These are phyloP conservation scores for Fusarium buxicola DNA, from an alignment of 2,329 filamentous ascomycete genomes.

Conservation along the genomic window DNA sequence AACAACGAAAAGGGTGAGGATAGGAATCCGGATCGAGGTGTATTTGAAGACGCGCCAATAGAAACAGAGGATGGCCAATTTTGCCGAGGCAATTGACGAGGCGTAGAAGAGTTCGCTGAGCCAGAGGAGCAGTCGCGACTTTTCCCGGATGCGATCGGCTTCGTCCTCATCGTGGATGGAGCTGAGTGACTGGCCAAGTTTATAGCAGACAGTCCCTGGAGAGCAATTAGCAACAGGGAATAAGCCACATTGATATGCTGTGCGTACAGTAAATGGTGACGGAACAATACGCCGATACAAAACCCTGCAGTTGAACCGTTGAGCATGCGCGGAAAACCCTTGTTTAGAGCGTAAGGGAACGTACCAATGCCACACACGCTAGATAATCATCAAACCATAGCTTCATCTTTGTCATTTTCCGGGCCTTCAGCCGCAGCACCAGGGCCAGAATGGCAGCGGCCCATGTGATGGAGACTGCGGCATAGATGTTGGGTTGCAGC, in stretches of 20 bases:
- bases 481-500: slow-evolving; percentile 37
- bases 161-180: not conserved
- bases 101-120: slow-evolving; percentile 39
- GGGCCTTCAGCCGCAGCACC: slow-evolving; percentile 30
- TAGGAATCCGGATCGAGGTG: slow-evolving; percentile 44
- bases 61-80: slow-evolving; percentile 46
- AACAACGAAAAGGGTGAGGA: slow-evolving; percentile 35
- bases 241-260: no score
- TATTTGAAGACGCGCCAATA: slow-evolving; percentile 48
- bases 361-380: slow-evolving; percentile 33
- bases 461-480: slow-evolving; percentile 36
- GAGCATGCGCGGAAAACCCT: not conserved
- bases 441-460: slow-evolving; percentile 28
- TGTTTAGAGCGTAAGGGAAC: not conserved
- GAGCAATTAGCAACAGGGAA: not conserved
- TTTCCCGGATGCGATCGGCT: slow-evolving; percentile 1
- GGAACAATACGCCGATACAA: slow-evolving; percentile 19
- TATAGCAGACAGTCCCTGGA: slow-evolving; percentile 30
- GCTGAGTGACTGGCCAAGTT: slow-evolving; percentile 26
- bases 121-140: slow-evolving; percentile 32
- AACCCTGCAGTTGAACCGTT: not conserved
- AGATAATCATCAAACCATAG: slow-evolving; percentile 44
- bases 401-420: slow-evolving; percentile 37
- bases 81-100: slow-evolving; percentile 44
- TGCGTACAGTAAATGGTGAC: slow-evolving; percentile 28